Base-by-base conservation (phyloP, 1,139 yeast species). In the Hemisphaericaspora subhashii region DNA sequence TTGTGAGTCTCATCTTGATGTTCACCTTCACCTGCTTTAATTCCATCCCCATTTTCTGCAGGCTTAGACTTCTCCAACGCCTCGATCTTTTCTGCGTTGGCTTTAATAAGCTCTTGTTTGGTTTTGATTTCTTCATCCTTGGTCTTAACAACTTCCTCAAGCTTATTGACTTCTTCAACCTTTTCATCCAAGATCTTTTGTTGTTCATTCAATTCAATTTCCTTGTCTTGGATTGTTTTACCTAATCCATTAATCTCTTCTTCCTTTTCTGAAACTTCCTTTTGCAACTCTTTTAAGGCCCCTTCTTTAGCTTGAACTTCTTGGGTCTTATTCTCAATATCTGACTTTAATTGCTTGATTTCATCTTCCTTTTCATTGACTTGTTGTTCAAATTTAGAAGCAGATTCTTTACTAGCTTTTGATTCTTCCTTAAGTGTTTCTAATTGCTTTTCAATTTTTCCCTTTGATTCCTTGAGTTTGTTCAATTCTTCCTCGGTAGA, bases 131-230 rank as follows among this genome's bases (percentile, higher is more conserved):
- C 31, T 12, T 32, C 24, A 10, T 31, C 31, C 25, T 30, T 34
- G 5, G 11, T 20, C 15, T 21, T 14, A 3, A 33, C 17, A 14
- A 21, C 21, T 11, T 29, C 30, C 24, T 35, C 34, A 5, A 30
- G 12, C 22, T 31, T 31, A 14, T n/a, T 13, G 22, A 4, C 21
- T 9, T 20, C 21, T 14, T 28, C 24, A 11, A 10, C 7, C 13
- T 29, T 29, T 18, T 35, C 36, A 12, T 26, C 21, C 28, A 31
- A 11, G 13, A 30, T 24, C 16, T 31, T 32, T 38, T 33, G 33
- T 21, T 27, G 21, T 27, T 16, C 30, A 15, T 24, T 11, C 12
- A 26, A 21, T 28, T 35, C 33, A 18, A 14, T 12, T 28, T 35
- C 37, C 7, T 35, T 35, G 16, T 12, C 24, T 21, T 35, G 25